Percentiles rank a stretch among this genome's conserved stretches.
Conservation (phyloP, 495 filamentous ascomycete genomes). For the Trichoderma parareesei region DNA sequence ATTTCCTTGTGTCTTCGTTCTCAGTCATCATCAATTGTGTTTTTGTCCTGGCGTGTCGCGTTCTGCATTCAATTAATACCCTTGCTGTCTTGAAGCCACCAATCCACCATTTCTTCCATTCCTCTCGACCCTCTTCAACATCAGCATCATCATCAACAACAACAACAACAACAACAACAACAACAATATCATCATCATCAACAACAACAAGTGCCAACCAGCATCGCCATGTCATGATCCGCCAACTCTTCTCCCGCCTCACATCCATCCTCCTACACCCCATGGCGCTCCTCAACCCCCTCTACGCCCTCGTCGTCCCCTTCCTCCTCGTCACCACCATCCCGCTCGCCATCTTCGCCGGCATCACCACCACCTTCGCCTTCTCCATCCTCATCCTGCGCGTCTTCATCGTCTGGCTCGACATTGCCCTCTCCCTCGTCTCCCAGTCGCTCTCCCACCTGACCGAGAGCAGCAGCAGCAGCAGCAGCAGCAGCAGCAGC, state of each 20-base stretch:
- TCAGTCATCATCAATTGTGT: no score
- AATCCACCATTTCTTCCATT: not conserved
- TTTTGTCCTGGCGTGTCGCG: constrained; percentile 1
- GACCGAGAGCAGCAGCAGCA: constrained; percentile 2
- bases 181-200: not conserved
- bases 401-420: constrained; percentile 59
- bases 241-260: not conserved
- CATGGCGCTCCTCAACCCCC: constrained; percentile 39
- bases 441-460: constrained; percentile 47
- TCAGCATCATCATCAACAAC: not conserved
- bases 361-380: constrained; percentile 59
- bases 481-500: constrained; percentile 7
- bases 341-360: constrained; percentile 61
- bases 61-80: not conserved
- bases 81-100: not conserved
- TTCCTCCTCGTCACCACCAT: constrained; percentile 57
- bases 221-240: constrained; percentile 1
- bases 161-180: not conserved
- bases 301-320: constrained; percentile 51
- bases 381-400: constrained; percentile 57
- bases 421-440: constrained; percentile 53
- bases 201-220: not conserved
- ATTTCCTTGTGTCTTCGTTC: not conserved
- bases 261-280: not conserved
- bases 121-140: not conserved